A percentile compares a stretch with the other conserved stretches of the same genome.
These are phyloP conservation scores for Microbotryum lychnidis-dioicae DNA, from an alignment of 1,284 basidiomycete species.

Conservation along the genomic window DNA sequence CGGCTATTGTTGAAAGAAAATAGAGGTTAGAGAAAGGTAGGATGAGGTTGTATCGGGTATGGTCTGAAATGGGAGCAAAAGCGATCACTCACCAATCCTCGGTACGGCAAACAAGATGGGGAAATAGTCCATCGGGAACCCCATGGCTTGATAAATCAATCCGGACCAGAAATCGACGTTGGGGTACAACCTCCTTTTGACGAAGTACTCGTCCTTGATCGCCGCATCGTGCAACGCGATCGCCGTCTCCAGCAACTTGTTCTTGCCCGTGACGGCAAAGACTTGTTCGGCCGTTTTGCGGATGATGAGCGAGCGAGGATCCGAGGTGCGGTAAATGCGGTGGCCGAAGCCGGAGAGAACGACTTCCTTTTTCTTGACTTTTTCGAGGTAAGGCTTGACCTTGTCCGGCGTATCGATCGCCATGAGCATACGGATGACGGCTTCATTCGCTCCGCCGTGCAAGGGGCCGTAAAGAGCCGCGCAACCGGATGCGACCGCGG, in stretches of 20 bases:
- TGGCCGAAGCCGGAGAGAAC: constrained; percentile 52
- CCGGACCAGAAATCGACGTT: constrained; percentile 44
- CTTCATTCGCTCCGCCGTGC: constrained; percentile 49
- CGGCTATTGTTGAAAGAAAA: neutral
- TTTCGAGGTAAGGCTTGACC: constrained; percentile 61
- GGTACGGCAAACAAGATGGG: constrained; percentile 82
- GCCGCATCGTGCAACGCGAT: constrained; percentile 78
- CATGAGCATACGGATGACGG: constrained; percentile 76
- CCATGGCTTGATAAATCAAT: constrained; percentile 78
- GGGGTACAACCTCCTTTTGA: constrained; percentile 47
- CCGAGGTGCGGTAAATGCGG: constrained; percentile 42
- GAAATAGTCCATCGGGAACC: constrained; percentile 83
- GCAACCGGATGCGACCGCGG: constrained; percentile 71
- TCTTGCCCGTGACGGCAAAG: constrained; percentile 58
- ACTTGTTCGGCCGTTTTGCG: constrained; percentile 46
- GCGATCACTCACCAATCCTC: constrained; percentile 52
- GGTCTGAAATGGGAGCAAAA: constrained; percentile 54
- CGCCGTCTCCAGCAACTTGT: constrained; percentile 72
- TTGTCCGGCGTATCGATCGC: constrained; percentile 69
- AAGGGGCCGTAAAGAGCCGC: constrained; percentile 59
- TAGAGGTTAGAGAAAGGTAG: constrained; percentile 71
- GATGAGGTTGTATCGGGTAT: constrained; percentile 41
- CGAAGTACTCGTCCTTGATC: constrained; percentile 78
- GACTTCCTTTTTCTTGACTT: constrained; percentile 74
- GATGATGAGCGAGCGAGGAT: constrained; percentile 78